These are phyloP conservation scores for Priceomyces carsonii DNA, from an alignment of 805 yeast species.

Conservation along the genomic window DNA sequence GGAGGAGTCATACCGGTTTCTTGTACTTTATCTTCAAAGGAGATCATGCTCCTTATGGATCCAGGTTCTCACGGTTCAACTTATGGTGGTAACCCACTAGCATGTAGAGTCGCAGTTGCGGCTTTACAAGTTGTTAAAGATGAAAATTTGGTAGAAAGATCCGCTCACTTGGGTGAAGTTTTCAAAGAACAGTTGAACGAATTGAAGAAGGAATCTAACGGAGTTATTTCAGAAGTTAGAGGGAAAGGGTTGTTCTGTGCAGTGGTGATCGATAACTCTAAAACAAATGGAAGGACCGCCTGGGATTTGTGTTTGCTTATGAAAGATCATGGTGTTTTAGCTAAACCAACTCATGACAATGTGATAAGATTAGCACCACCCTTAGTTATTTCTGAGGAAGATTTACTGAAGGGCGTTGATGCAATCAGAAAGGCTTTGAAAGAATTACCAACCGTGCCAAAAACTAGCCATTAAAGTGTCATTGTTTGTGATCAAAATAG, in stretches of 20 bases:
- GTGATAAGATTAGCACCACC: conserved; percentile 97
- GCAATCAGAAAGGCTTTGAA: conserved; percentile 63
- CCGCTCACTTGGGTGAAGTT: conserved; percentile 67
- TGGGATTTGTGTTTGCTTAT: conserved; percentile 93
- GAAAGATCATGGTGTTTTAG: conserved; percentile 86
- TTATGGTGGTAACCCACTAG: conserved; percentile 96
- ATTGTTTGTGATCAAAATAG: background rate
- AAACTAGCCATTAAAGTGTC: conserved; percentile 38
- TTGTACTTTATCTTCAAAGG: conserved; percentile 86
- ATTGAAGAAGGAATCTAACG: conserved; percentile 52
- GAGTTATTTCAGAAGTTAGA: conserved; percentile 62
- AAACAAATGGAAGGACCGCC: conserved; percentile 86
- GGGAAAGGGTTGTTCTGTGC: conserved; percentile 90
- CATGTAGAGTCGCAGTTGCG: conserved; percentile 90
- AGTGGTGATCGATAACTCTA: conserved; percentile 81
- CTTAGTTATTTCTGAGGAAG: conserved; percentile 84
- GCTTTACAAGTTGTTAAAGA: conserved; percentile 89
- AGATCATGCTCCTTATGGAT: conserved; percentile 83
- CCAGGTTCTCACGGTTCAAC: conserved; percentile 99
- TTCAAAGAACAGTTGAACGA: conserved; percentile 60
- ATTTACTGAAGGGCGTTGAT: conserved; percentile 76
- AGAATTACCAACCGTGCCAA: conserved; percentile 54
- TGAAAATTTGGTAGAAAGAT: conserved; percentile 81
- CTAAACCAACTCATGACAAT: conserved; percentile 96
- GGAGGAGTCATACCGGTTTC: conserved; percentile 95